Evolutionary conservation across 345 rosid genomes (phyloP), one percentile per base, ranked within the genome.

Genomic region (Gossypium sturtianum): DNA sequence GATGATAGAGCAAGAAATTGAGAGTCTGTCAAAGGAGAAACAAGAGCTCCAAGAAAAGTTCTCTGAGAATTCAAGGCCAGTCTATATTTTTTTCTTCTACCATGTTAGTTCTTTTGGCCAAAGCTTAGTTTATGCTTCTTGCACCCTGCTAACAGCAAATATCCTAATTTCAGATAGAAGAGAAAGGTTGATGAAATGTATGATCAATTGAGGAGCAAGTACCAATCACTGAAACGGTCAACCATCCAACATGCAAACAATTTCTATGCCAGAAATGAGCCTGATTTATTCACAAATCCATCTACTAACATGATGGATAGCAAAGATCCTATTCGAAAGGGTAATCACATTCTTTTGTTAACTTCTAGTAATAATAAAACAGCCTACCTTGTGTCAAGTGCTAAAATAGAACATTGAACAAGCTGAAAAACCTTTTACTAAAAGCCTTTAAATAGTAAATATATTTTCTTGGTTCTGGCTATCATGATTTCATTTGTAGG

Each of bases 101-200:
- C 61, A 65, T 44, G 15, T 69, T 72, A 25, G 20, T 61, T 76
- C 19, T 66, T 45, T 64, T 61, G 41, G 60, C 2, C 34, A 1
- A 41, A 49, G 2, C 17, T 52, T 48, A 59, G n/a, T 9, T 43
- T 64, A 70, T 63, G 10, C 45, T 34, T 73, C 52, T 41, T 68
- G 77, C 62, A 67, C 65, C 59, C 72, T 72, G 47, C 58, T 68
- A 64, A 58, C 63, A 62, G 48, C 47, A 22, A 48, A 19, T 68
- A 19, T 77, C 72, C 17, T 15, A 16, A 75, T 79, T 71, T 62
- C 90, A 93, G 98, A 82, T 97, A 91, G 86, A 95, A 95, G 92
- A 90, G 97, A 78, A 95, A 91, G 79, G 97, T 91, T 57, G 99
- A 95, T 78, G 99, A 95, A 83, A 95, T 95, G 97, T 93, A 95